Conservation (phyloP, 768 basidiomycete genomes). For the Pleurotus djamor region DNA sequence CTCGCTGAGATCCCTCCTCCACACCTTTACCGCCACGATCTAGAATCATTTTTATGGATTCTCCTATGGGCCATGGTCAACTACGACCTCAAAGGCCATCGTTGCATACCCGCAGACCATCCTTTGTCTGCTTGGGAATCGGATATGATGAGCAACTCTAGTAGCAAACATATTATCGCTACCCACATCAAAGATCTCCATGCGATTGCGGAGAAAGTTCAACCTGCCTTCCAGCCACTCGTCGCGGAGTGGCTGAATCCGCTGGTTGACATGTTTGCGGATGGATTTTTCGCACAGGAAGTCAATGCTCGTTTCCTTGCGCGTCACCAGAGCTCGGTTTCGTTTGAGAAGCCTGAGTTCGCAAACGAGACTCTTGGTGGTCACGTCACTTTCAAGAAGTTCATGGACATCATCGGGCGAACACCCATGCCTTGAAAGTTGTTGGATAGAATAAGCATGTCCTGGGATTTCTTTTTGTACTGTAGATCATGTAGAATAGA, state of each 20-base stretch:
- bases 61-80: conserved; percentile 8
- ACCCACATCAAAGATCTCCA: too few relatives aligned
- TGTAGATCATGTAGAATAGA: too few relatives aligned
- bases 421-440: too few relatives aligned
- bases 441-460: too few relatives aligned
- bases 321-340: neutral
- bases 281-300: neutral
- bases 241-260: neutral
- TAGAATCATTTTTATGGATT: conserved; percentile 28
- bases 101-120: neutral
- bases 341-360: neutral
- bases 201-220: neutral
- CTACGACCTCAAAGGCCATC: neutral
- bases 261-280: neutral
- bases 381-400: neutral
- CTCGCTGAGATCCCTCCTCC: conserved; percentile 12
- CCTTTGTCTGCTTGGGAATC: neutral
- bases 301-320: neutral
- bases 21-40: conserved; percentile 25
- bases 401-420: neutral
- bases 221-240: neutral
- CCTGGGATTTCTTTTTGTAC: too few relatives aligned
- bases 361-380: neutral
- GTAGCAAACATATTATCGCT: neutral
- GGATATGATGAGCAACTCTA: too few relatives aligned